Conservation (phyloP, 495 filamentous ascomycete species). For the Penicillium herquei region DNA sequence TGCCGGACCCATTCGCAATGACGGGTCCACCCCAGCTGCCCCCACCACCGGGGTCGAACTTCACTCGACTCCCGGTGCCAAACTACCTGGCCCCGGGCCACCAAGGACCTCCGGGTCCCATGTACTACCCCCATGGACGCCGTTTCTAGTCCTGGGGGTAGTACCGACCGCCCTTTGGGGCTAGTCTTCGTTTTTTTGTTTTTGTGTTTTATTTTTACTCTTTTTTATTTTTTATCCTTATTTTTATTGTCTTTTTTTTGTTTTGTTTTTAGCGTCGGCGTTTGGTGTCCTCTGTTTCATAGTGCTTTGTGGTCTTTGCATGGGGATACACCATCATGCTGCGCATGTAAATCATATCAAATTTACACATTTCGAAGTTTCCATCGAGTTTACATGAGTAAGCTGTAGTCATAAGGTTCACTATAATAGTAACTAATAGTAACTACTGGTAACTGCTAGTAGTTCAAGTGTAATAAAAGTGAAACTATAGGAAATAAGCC, state of each 20-base stretch:
- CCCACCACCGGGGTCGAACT: conserved; percentile 42
- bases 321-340: too few relatives aligned
- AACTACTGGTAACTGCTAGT: too few relatives aligned
- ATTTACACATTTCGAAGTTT: too few relatives aligned
- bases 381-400: too few relatives aligned
- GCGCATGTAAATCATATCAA: too few relatives aligned
- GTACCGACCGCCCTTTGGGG: too few relatives aligned
- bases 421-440: too few relatives aligned
- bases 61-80: conserved; percentile 34
- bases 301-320: too few relatives aligned
- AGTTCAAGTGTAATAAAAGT: too few relatives aligned
- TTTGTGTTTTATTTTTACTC: not conserved
- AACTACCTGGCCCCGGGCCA: conserved; percentile 24
- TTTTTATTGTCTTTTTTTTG: not conserved
- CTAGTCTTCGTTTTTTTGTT: not conserved
- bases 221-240: not conserved
- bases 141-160: too few relatives aligned
- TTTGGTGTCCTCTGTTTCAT: not conserved
- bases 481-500: conserved; percentile 16
- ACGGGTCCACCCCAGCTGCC: conserved; percentile 41
- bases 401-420: too few relatives aligned
- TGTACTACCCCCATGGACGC: not conserved
- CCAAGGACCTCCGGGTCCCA: conserved; percentile 14
- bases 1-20: conserved; percentile 39
- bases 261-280: conserved; percentile 13